Percentiles rank a stretch among this genome's conserved stretches.
These are phyloP conservation scores for Daldinia childiae DNA, from an alignment of 495 filamentous ascomycete genomes.

Conservation along the genomic window DNA sequence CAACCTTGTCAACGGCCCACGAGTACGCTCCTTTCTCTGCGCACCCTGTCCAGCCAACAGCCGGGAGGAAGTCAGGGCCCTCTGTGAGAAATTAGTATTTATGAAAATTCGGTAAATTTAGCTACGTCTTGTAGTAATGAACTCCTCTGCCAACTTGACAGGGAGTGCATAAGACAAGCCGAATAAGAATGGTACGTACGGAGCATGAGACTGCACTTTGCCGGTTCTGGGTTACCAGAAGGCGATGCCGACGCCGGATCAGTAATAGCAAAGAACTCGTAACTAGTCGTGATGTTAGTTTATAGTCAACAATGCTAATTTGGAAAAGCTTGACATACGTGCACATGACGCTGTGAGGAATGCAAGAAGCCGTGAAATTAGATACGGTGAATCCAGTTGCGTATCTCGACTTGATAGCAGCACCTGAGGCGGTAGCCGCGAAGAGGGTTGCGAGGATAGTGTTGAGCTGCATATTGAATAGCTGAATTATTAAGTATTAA, in stretches of 20 bases:
- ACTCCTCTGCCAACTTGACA: no score
- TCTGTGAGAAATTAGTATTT: background rate
- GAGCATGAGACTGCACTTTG: conserved; percentile 27
- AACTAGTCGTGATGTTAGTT: conserved; percentile 15
- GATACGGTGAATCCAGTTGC: conserved; percentile 20
- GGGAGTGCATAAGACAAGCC: no score
- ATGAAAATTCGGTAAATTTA: no score
- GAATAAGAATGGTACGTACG: conserved; percentile 1
- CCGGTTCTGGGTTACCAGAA: conserved; percentile 12
- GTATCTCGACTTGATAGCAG: conserved; percentile 17
- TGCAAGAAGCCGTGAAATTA: conserved; percentile 33
- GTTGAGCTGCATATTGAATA: conserved; percentile 25
- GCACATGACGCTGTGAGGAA: conserved; percentile 36
- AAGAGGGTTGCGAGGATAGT: conserved; percentile 27
- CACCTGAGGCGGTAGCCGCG: conserved; percentile 25
- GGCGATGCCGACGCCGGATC: conserved; percentile 24
- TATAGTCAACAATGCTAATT: background rate
- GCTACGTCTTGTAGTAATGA: no score
- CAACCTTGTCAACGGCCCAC: conserved; percentile 17
- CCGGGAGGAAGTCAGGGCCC: conserved; percentile 29
- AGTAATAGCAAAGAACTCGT: conserved; percentile 31
- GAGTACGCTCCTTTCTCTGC: conserved; percentile 22
- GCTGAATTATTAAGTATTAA: background rate
- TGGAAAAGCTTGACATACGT: conserved; percentile 5
- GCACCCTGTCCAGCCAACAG: conserved; percentile 28